Base-by-base conservation (phyloP, 768 basidiomycete genomes). In the Tulasnella sp. region DNA sequence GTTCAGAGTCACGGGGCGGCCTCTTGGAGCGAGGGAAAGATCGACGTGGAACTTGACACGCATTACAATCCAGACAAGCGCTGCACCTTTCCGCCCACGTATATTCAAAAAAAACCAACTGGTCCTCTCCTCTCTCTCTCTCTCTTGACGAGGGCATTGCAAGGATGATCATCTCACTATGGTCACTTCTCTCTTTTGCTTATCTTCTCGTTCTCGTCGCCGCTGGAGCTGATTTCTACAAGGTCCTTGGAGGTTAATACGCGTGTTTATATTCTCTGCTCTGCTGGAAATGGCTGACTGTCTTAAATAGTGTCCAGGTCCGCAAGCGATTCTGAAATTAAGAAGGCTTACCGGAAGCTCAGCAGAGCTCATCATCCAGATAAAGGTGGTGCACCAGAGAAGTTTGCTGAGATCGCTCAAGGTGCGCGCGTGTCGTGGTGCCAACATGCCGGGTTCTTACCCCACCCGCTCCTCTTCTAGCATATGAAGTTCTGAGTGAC, bases 401-500 rank as follows among this genome's bases (percentile, higher is more conserved):
- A 87, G 81, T 99, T 99, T 82, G 93, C 97, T 29, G 91, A 97
- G 78, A 91, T 97, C 81, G 92, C 95, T 25, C 89, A 91, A 80
- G 95, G 96, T 96, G 80, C 78, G 88, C 82, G 58, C 25, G 42
- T 31, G 15, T 54, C 11, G 49, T 68, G n/a, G 25, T 45, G 34
- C 1, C 22, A 45, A 38, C 75, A 39, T 19, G 36, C 36, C 42
- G 39, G 8, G 5, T 38, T 31, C 3, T 31, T 64, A 71, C 40
- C 67, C 67, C 9, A 7, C 54, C 38, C 45, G 52, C 6, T 67
- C 25, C 73, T 25, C 19, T 17, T 52, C 34, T 80, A 84, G 97
- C 97, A 9, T 99, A 98, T 80, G 96, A 99, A 83, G 89, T 97
- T n/a, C 86, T 99, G 37, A 96, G 95, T 8, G 95, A 98, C 81